Evolutionary conservation across 768 basidiomycete genomes (phyloP), one percentile per base, ranked within the genome.

Genomic region (Flagelloscypha sp.): DNA sequence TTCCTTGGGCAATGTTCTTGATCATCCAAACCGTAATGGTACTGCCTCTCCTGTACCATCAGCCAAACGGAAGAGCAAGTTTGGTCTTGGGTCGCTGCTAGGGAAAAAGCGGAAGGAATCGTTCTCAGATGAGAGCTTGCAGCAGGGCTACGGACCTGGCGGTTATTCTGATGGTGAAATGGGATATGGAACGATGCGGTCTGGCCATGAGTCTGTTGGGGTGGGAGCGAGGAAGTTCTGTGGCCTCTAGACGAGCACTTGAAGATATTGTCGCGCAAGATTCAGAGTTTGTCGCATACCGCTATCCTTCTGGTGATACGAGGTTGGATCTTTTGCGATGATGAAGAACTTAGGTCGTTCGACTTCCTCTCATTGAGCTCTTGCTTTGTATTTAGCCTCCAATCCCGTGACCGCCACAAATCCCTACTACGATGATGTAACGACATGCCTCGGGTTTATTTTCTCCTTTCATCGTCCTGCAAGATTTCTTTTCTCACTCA

Each of bases 201-300:
- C 74, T 22, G 60, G 74, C 17, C 65, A 76, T 44, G 73, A 71
- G 48, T 65, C 61, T 6, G 50, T 68, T 22, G 66, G 65, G 37
- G 53, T 54, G 35, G 51, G 56, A n/a, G 50, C 74, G 31, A 67
- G 81, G 35, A 65, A 77, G 65, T n/a, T 83, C 81, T 27, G 62
- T 76, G 13, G 66, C 68, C 7, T 78, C 80, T 12, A 71, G 79
- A 37, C 86, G 77, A 62, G 76, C 76, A 30, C 65, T 86, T 36
- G 83, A 84, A 47, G 76, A 80, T 46, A 66, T 85, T 15, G 84
- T 90, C n/a, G 70, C 79, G n/a, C 87, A 84, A 56, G 85, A 87
- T 53, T 57, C 73, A 3, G 83, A 88, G 12, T 89, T 90, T 50
- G 77, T 89, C 41, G 84, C 86, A 3, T 88, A 89, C 53, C 76